Evolutionary conservation across 1,284 basidiomycete species (phyloP), one percentile per base, ranked within the genome.

Genomic region (Marasmius sp.): DNA sequence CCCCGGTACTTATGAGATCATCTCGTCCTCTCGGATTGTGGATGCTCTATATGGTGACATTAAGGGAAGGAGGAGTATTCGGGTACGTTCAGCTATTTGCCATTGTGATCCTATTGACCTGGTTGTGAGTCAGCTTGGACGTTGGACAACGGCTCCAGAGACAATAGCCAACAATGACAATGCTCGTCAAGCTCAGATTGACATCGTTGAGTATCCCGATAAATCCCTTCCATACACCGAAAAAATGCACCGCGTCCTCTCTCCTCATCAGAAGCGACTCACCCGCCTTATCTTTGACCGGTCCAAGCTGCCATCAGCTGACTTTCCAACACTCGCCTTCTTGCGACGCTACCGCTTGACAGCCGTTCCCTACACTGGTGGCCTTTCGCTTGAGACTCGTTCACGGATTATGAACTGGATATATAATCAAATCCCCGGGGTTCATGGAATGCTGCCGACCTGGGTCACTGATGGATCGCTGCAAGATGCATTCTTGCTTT

Each of bases 331-430:
- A 4, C 14, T 58, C 11, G 3, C 1, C 3, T 50, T 18, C 16
- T 38, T 50, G 18, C 18, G 68, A 33, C 37, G 51, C 1, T 36
- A 61, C 27, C 7, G 39, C 6, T 50, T 55, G 33, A 58, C 55
- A 16, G 59, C 45, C 52, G 61, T 71, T 12, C 65, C 66, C 0
- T 67, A 60, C 49, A 38, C 48, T 8, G 67, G 67, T 4, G 55
- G 57, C 36, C 61, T 74, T 0, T 56, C 68, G 0, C 52, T 63
- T 16, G 18, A 58, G 34, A 67, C 70, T 22, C 59, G 61, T 8
- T 65, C 68, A 1, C 63, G 66, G 52, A 64, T 72, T 9, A 43
- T 62, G 1, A 70, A 71, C 52, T 74, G 70, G 68, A 66, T 71
- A 57, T 64, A 70, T 37, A 34, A 39, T 6, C 20, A 68, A 7